Evolutionary conservation across 2,329 filamentous ascomycete genomes (phyloP).

Genomic region (Zymoseptoria crescenta): DNA sequence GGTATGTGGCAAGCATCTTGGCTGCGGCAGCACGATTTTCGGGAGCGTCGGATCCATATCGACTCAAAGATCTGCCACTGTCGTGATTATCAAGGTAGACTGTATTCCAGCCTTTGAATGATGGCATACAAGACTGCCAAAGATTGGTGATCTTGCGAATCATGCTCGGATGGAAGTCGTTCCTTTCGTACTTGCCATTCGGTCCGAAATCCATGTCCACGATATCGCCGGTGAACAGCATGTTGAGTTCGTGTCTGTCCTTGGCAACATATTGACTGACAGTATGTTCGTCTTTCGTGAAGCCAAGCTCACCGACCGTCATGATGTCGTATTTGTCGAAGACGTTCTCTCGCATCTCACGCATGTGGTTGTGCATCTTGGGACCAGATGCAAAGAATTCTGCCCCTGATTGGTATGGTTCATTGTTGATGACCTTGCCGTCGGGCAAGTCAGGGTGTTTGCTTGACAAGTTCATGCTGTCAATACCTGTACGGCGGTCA

Average conservation of each 20-base stretch:
- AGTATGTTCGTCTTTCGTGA: constrained; percentile 32
- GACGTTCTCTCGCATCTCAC: constrained; percentile 35
- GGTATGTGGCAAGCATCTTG: constrained; percentile 43
- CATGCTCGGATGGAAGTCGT: constrained; percentile 37
- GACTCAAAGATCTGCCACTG: constrained; percentile 50
- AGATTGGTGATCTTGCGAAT: constrained; percentile 48
- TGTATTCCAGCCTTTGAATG: constrained; percentile 54
- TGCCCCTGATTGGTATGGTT: constrained; percentile 8
- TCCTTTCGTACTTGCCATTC: constrained; percentile 39
- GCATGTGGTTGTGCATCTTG: constrained; percentile 41
- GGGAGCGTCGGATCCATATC: constrained; percentile 45
- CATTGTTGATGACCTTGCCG: constrained; percentile 33
- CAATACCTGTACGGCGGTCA: constrained; percentile 20
- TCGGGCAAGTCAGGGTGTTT: constrained; percentile 37
- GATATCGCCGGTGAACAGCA: constrained; percentile 66
- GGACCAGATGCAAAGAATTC: constrained; percentile 27
- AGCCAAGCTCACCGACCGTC: constrained; percentile 43
- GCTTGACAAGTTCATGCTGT: constrained; percentile 42
- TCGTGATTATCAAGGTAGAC: constrained; percentile 60
- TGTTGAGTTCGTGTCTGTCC: constrained; percentile 51
- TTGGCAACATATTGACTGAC: constrained; percentile 41
- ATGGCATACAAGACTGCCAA: constrained; percentile 54
- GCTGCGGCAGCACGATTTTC: constrained; percentile 42
- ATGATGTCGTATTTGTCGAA: constrained; percentile 42
- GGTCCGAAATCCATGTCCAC: constrained; percentile 45